Conservation (phyloP, 1,284 basidiomycete genomes). For the Ustilago esculenta region DNA sequence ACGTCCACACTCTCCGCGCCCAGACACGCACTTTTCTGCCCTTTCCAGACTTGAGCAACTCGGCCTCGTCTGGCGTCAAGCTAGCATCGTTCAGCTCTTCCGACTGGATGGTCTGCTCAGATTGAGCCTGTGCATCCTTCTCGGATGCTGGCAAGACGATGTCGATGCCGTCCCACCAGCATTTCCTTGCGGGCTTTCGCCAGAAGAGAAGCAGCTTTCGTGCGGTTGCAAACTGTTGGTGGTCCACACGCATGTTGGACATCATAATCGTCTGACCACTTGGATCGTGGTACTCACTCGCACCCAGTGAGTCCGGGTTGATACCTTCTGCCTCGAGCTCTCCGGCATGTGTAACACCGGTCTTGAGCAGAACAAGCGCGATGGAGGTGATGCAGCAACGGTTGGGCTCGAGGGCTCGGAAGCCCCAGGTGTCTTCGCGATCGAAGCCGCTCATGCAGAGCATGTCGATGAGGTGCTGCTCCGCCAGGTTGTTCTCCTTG, state of each 20-base stretch:
- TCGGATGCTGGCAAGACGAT: conserved; percentile 74
- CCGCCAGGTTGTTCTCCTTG: conserved; percentile 98
- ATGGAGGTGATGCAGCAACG: conserved; percentile 98
- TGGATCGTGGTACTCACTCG: conserved; percentile 38
- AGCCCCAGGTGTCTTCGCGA: conserved; percentile 96
- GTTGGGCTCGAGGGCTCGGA: conserved; percentile 90
- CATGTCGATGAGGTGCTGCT: conserved; percentile 99
- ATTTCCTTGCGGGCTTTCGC: conserved; percentile 98
- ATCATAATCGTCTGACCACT: conserved; percentile 62
- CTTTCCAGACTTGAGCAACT: conserved; percentile 56
- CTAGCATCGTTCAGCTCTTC: conserved; percentile 38
- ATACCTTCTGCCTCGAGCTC: conserved; percentile 69
- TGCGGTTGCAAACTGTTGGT: conserved; percentile 92
- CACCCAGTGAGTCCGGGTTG: conserved; percentile 12
- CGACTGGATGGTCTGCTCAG: conserved; percentile 3
- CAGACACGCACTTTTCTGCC: conserved; percentile 73
- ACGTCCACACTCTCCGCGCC: conserved; percentile 97
- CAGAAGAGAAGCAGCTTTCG: conserved; percentile 98
- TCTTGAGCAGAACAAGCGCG: conserved; percentile 95
- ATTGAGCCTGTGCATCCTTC: conserved; percentile 8
- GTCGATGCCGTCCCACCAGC: conserved; percentile 99
- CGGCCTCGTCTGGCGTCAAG: conserved; percentile 56
- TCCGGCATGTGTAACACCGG: conserved; percentile 81
- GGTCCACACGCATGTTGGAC: conserved; percentile 75
- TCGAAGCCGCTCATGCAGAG: conserved; percentile 99